phyloP scores from a whole-genome alignment of 2,329 filamentous ascomycete genomes.

The Alternaria arbusti region DNA sequence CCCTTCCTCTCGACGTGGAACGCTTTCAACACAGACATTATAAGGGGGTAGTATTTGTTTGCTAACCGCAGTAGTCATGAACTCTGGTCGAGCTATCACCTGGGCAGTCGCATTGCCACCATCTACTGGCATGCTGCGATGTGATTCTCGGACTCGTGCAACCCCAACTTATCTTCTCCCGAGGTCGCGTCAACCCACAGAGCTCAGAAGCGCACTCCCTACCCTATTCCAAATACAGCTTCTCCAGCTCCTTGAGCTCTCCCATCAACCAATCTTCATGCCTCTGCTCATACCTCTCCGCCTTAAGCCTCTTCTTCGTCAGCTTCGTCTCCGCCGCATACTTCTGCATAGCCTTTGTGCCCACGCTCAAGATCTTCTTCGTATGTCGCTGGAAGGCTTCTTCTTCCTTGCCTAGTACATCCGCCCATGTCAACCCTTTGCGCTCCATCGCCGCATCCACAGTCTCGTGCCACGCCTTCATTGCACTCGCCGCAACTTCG shows the following conservation, averaged over 20 bases:
- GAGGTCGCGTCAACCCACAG: neutral
- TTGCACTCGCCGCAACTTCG: neutral
- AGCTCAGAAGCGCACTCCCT: neutral
- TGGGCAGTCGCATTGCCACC: neutral
- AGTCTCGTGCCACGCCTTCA: conserved; percentile 1
- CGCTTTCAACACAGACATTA: neutral
- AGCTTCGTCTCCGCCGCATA: conserved; percentile 1
- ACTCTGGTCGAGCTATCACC: neutral
- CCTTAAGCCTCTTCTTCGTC: conserved; percentile 4
- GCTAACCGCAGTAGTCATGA: neutral
- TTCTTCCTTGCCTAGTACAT: neutral
- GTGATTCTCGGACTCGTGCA: neutral
- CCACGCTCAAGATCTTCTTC: neutral
- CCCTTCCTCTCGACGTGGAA: neutral
- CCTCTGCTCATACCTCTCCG: conserved; percentile 10
- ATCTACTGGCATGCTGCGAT: neutral
- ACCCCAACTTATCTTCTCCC: neutral
- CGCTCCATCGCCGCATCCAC: conserved; percentile 5
- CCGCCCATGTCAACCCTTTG: conserved; percentile 1
- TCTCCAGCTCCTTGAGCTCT: neutral
- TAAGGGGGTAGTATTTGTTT: neutral
- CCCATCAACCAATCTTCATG: neutral
- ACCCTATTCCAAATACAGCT: neutral
- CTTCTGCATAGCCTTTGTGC: conserved; percentile 3
- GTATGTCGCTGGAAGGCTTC: neutral